Evolutionary conservation across 2,329 filamentous ascomycete genomes (phyloP), one percentile per base, ranked within the genome.

Genomic region (Talaromyces rugulosus): DNA sequence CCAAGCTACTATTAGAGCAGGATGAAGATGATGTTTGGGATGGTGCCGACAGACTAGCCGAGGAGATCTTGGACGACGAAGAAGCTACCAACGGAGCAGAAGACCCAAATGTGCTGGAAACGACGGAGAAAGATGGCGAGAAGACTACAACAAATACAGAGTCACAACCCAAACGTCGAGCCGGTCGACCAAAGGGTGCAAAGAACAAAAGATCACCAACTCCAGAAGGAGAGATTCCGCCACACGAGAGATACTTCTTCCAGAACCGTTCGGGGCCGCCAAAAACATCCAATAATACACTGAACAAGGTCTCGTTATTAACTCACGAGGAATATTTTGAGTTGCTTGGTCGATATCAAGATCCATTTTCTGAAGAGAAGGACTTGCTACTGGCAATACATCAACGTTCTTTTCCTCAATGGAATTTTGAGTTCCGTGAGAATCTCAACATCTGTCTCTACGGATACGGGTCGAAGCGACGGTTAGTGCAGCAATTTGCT

Each of bases 291-390:
- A 89, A 91, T 72, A 95, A 95, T 66, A 96, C 87, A 0, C 81
- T 98, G 5, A 83, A 89, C 0, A 87, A 89, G 4, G 80, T 96
- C 36, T 81, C 86, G 4, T 81, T 96, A 11, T 86, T 98, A 61
- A 92, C 90, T 1, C 93, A 97, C 70, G 93, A 98, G 62, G 92
- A 97, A 72, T 99, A 95, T 76, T 96, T 96, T 69, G 82, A 85
- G 52, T 78, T 89, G 33, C 80, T 91, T 33, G 83, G 85, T 31
- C 80, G 83, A 40, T 86, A 87, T 66, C 72, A 82, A 62, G 89
- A 96, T 67, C 85, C 84, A 0, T 93, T 96, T 73, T 80, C 81
- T 36, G 76, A 82, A 2, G 90, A 96, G 66, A 85, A 90, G 57
- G 81, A 85, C 18, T 89, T 89, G 66, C 80, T 99, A 30, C 82